A percentile compares a stretch with the other conserved stretches of the same genome.
Evolutionary conservation across 139 green algal species (phyloP).

Genomic region (Marvania coccoides): DNA sequence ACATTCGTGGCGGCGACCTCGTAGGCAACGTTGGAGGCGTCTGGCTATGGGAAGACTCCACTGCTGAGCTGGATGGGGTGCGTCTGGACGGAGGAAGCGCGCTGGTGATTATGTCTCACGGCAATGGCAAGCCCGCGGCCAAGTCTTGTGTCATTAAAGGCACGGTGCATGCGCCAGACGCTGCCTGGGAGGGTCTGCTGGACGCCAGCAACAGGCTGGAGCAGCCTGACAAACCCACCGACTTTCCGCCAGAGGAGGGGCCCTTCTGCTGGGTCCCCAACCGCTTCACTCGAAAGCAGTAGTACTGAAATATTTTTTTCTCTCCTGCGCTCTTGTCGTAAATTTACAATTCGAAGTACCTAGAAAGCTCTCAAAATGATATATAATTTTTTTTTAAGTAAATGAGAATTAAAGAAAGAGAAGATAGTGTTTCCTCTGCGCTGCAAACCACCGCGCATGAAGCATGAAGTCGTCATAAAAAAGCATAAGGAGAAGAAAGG

Average conservation of each 20-base stretch:
- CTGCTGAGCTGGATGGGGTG: not conserved
- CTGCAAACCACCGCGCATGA: not conserved
- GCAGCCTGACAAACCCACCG: constrained; percentile 8
- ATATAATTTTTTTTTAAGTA: not conserved
- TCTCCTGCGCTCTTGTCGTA: not conserved
- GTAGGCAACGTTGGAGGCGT: constrained; percentile 34
- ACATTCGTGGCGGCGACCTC: constrained; percentile 1
- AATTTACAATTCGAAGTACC: no score
- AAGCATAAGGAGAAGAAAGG: no score
- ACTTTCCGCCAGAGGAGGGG: constrained; percentile 29
- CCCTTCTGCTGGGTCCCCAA: constrained; percentile 35
- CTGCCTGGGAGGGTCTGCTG: constrained; percentile 5
- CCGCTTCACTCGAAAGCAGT: constrained; percentile 35
- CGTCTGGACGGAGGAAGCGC: constrained; percentile 27
- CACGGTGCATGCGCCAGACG: constrained; percentile 11
- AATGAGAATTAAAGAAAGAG: no score
- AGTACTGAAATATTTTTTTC: not conserved
- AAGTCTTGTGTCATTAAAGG: constrained; percentile 19
- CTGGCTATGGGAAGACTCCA: constrained; percentile 41
- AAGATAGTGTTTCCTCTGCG: not conserved
- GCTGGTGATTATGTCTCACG: constrained; percentile 38
- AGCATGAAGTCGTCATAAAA: not conserved
- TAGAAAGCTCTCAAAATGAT: no score
- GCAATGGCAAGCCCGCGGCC: not conserved
- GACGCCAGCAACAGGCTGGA: constrained; percentile 5